Percentiles rank a stretch among this genome's conserved stretches.
These are phyloP conservation scores for Clausena lansium DNA, from an alignment of 345 rosid genomes.

Conservation along the genomic window DNA sequence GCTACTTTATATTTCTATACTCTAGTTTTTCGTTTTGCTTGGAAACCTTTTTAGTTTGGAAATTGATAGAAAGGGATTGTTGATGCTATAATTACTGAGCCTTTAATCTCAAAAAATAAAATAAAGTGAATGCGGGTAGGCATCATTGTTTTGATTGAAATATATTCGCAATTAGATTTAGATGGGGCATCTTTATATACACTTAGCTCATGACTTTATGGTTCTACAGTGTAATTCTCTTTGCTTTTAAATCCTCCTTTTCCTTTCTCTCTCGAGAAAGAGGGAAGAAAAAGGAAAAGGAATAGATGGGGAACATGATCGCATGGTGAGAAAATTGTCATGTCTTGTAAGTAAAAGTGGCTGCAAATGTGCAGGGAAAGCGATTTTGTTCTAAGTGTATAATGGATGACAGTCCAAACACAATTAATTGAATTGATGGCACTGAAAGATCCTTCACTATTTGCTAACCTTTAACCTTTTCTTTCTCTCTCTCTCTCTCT, in stretches of 20 bases:
- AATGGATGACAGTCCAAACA: slow-evolving; percentile 71
- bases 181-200: slow-evolving; percentile 24
- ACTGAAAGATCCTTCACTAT: slow-evolving; percentile 34
- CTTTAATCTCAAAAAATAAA: slow-evolving; percentile 10
- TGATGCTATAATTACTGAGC: slow-evolving; percentile 19
- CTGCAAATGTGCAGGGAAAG: slow-evolving; percentile 48
- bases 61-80: slow-evolving; percentile 50
- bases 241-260: slow-evolving; percentile 20
- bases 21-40: slow-evolving; percentile 27
- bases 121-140: slow-evolving; percentile 29
- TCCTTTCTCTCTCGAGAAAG: slow-evolving; percentile 29
- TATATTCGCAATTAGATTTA: slow-evolving; percentile 52
- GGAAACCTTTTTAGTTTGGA: slow-evolving; percentile 62
- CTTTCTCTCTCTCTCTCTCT: too few species aligned
- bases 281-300: slow-evolving; percentile 5
- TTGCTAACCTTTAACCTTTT: slow-evolving; percentile 13
- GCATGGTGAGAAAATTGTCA: slow-evolving; percentile 45
- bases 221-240: slow-evolving; percentile 34
- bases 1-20: slow-evolving; percentile 40
- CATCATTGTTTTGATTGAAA: slow-evolving; percentile 57
- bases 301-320: slow-evolving; percentile 31
- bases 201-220: slow-evolving; percentile 33
- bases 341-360: slow-evolving; percentile 56
- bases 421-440: slow-evolving; percentile 48
- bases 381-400: slow-evolving; percentile 31